Evolutionary conservation across 371 early-diverging fungal genomes (phyloP).

Genomic region (Batkoa obscura): DNA sequence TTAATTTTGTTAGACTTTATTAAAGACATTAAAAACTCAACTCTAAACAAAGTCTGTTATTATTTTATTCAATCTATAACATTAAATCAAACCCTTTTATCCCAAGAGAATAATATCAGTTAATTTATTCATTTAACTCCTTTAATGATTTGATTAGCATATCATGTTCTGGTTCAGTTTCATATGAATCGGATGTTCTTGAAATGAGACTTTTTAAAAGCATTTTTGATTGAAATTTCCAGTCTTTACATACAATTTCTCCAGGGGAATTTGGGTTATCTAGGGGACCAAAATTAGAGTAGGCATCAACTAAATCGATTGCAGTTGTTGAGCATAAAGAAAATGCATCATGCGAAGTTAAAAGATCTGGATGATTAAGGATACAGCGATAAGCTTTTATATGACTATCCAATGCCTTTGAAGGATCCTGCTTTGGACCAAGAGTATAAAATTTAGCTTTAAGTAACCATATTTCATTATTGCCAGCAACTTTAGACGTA

Average conservation of each 20-base stretch:
- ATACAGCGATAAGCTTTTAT: conserved; percentile 65
- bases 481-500: conserved; percentile 47
- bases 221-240: conserved; percentile 67
- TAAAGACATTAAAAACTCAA: no score
- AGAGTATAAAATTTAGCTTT: conserved; percentile 57
- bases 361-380: conserved; percentile 48
- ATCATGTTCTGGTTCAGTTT: conserved; percentile 37
- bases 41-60: no score
- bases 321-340: conserved; percentile 40
- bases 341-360: conserved; percentile 42
- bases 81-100: no score
- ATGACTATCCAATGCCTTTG: conserved; percentile 52
- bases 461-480: conserved; percentile 53
- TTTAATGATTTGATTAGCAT: conserved; percentile 33
- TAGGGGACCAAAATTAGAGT: conserved; percentile 37
- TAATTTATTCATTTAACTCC: no score
- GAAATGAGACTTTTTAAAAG: conserved; percentile 65
- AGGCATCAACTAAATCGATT: conserved; percentile 55
- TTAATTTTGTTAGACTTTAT: no score
- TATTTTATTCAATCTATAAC: no score
- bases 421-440: conserved; percentile 22
- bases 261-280: background rate
- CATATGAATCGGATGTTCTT: conserved; percentile 50
- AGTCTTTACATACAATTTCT: conserved; percentile 52
- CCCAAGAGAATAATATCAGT: no score